A percentile compares a stretch with the other conserved stretches of the same genome.
Conservation (phyloP, 148 eudicot genomes). For the Camellia granthamiana region DNA sequence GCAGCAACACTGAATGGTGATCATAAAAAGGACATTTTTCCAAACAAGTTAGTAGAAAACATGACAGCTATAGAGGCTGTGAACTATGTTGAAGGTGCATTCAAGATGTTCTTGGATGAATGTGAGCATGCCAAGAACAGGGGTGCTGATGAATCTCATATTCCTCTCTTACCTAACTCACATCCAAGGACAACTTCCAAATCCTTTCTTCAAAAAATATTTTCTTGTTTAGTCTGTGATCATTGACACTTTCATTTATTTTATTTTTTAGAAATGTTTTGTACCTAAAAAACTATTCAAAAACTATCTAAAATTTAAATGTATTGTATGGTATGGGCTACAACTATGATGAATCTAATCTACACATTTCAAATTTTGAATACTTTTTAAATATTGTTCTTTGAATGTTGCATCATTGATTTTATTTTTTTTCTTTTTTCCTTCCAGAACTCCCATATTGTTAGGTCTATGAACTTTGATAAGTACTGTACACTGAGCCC, state of each 20-base stretch:
- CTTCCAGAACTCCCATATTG: too few relatives aligned
- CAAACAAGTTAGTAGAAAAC: constrained; percentile 35
- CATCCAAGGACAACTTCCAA: constrained; percentile 2
- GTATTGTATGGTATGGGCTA: too few relatives aligned
- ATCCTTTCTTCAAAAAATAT: constrained; percentile 32
- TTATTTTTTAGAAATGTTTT: not conserved
- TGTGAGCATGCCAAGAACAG: constrained; percentile 29
- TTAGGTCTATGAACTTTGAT: too few relatives aligned
- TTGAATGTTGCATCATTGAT: too few relatives aligned
- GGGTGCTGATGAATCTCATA: constrained; percentile 45
- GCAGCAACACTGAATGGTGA: constrained; percentile 53
- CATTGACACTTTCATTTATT: not conserved
- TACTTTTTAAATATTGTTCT: too few relatives aligned
- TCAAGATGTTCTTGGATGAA: constrained; percentile 34
- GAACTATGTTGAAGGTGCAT: constrained; percentile 34
- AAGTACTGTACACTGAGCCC: too few relatives aligned
- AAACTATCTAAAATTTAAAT: too few relatives aligned
- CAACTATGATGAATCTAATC: too few relatives aligned
- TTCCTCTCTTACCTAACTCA: constrained; percentile 21
- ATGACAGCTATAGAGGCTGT: constrained; percentile 46
- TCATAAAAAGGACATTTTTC: constrained; percentile 31
- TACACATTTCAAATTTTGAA: too few relatives aligned
- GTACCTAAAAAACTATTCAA: too few relatives aligned
- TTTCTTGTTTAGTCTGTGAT: constrained; percentile 44
- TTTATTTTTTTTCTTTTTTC: too few relatives aligned